Evolutionary conservation across 169 alveolate species (phyloP), one percentile per base, ranked within the genome.

Genomic region (Neospora caninum): DNA sequence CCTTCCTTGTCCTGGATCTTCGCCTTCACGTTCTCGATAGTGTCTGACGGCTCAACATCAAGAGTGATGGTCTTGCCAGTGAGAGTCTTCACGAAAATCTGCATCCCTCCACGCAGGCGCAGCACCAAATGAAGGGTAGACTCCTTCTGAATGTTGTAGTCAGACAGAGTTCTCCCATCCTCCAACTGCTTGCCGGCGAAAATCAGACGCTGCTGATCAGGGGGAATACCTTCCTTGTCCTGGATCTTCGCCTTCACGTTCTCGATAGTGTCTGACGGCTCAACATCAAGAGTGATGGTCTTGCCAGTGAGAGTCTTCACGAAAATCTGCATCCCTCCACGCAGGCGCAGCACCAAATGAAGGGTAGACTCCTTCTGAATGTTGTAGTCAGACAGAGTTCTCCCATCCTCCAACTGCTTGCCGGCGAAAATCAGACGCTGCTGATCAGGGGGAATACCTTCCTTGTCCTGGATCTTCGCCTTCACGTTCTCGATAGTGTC

Each of bases 401-500:
- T 97, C 83, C 99, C 99, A 94, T 99, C 99, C 96, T 99, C 99
- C 95, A 99, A 96, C 97, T 99, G 99, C 97, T 99, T 99, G 95
- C 99, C 99, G 34, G 99, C 99, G 96, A 99, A 99, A 96, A 99
- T 99, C 95, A 99, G 97, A 96, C 99, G 98, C 96, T 99, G 99
- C 97, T 99, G 99, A 97, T 99, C 99, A 49, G 99, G 99, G 58
- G 99, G 99, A 93, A 99, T 98, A 53, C 97, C 97, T 88, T 94
- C 96, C 93, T 89, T 94, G 88, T 95, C 96, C 91, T 96, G 97
- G 43, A 96, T 96, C 94, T 95, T 94, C 67, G 97, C 97, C 96
- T 93, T 97, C 94, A 96, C 97, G 34, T 69, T 49, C 29, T 99
- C 99, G 96, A 99, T 99, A 41, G 99, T 98, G 95, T 98, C 99